These are phyloP conservation scores for Vanrija sp. DNA, from an alignment of 1,284 basidiomycete genomes.

Conservation along the genomic window DNA sequence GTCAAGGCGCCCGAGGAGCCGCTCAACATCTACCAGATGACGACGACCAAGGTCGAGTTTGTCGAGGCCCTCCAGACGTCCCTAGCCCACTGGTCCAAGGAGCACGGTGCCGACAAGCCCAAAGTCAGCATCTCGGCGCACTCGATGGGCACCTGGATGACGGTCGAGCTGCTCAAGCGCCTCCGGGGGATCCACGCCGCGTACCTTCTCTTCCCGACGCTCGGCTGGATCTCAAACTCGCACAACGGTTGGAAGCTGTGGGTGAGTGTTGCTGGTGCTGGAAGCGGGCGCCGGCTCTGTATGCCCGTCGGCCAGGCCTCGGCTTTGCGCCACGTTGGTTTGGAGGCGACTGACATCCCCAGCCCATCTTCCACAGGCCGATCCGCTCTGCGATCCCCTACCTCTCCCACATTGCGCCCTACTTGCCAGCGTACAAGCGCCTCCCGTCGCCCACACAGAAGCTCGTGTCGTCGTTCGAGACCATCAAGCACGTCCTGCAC, in stretches of 20 bases:
- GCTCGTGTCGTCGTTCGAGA: conserved; percentile 34
- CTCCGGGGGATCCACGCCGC: conserved; percentile 14
- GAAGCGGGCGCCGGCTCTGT: too few species aligned
- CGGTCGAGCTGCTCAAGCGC: conserved; percentile 36
- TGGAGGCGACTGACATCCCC: background rate
- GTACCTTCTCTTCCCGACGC: conserved; percentile 39
- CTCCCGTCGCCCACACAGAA: conserved; percentile 31
- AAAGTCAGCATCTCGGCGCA: conserved; percentile 42
- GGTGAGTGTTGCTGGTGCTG: conserved; percentile 18
- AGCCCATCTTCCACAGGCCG: conserved; percentile 45
- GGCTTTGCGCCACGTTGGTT: background rate
- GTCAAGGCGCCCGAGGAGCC: conserved; percentile 21
- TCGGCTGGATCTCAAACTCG: conserved; percentile 41
- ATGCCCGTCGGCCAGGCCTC: too few species aligned
- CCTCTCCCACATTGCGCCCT: conserved; percentile 16
- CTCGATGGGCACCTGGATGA: conserved; percentile 44
- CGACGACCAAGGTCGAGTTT: conserved; percentile 45
- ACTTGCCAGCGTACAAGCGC: conserved; percentile 26
- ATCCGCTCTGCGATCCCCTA: conserved; percentile 26
- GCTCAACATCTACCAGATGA: conserved; percentile 32
- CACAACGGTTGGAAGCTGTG: conserved; percentile 42
- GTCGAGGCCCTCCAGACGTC: conserved; percentile 19
- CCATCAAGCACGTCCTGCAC: conserved; percentile 35
- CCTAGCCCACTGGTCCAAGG: conserved; percentile 27
- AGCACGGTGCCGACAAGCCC: conserved; percentile 7